A percentile compares a stretch with the other conserved stretches of the same genome.
Evolutionary conservation across 2,329 filamentous ascomycete genomes (phyloP).

Genomic region (Blumeriella jaapii): DNA sequence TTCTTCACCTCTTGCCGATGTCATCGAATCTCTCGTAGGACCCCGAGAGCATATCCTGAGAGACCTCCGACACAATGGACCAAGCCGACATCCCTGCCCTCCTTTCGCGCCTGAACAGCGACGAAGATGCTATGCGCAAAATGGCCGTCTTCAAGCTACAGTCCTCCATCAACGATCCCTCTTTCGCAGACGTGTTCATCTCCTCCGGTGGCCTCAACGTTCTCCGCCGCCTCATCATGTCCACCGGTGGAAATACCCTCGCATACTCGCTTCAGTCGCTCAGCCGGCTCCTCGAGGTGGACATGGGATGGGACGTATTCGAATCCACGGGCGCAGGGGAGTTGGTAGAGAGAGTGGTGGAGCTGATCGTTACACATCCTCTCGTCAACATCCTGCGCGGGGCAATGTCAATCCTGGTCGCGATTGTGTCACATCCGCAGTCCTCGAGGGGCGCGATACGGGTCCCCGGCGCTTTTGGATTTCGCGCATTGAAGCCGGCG

Average conservation of each 20-base stretch:
- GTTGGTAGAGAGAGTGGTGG: constrained; percentile 66
- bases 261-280: constrained; percentile 90
- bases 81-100: constrained; percentile 56
- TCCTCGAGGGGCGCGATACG: constrained; percentile 34
- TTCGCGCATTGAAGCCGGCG: constrained; percentile 82
- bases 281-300: constrained; percentile 78
- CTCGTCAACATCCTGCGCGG: constrained; percentile 95
- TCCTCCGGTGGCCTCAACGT: constrained; percentile 74
- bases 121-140: constrained; percentile 86
- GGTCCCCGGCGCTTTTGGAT: constrained; percentile 60
- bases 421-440: constrained; percentile 79
- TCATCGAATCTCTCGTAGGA: too few species aligned
- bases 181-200: constrained; percentile 95
- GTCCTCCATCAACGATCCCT: constrained; percentile 85
- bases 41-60: too few species aligned
- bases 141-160: constrained; percentile 99
- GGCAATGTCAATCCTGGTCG: constrained; percentile 92
- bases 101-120: constrained; percentile 51
- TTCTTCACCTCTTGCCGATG: too few species aligned
- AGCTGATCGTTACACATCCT: constrained; percentile 88
- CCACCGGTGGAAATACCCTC: constrained; percentile 81
- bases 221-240: constrained; percentile 72
- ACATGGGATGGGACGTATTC: constrained; percentile 94
- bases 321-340: constrained; percentile 51
- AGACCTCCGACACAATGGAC: constrained; percentile 36